Evolutionary conservation across 208 protist species (phyloP).

Genomic region (Leishmania braziliensis): DNA sequence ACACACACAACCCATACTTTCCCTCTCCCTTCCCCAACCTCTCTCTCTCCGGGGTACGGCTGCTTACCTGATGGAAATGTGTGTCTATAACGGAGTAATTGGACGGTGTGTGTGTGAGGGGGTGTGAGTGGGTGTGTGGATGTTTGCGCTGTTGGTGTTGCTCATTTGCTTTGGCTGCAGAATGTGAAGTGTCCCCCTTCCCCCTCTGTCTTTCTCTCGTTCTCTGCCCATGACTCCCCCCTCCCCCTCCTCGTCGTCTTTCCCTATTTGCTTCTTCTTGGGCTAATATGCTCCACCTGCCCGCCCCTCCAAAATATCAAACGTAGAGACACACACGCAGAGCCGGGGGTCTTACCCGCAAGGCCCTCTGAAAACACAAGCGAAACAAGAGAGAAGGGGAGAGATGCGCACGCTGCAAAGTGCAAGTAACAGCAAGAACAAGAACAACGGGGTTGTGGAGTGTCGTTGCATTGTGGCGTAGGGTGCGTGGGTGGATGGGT

Average conservation of each 20-base stretch:
- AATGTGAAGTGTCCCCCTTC: neutral
- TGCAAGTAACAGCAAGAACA: neutral
- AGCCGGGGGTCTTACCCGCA: neutral
- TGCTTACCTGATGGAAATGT: neutral
- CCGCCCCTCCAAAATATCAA: neutral
- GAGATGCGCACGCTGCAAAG: neutral
- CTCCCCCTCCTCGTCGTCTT: neutral
- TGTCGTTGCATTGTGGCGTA: neutral
- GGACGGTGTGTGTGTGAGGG: conserved; percentile 1
- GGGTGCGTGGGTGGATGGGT: neutral
- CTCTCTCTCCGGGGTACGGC: neutral
- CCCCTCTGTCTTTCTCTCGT: conserved; percentile 1
- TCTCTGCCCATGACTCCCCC: neutral
- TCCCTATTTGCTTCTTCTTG: conserved; percentile 9
- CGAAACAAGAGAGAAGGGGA: neutral
- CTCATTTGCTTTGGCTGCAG: neutral
- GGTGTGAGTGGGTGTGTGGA: conserved; percentile 2
- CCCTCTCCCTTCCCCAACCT: neutral
- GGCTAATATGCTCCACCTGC: neutral
- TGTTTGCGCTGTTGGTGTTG: conserved; percentile 8
- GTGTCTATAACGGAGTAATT: neutral
- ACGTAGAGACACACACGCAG: neutral
- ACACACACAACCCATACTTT: neutral
- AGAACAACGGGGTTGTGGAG: no score
- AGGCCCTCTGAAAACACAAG: neutral